phyloP scores from a whole-genome alignment of 106 monocot genomes.

The Alisma plantagoaquatica region DNA sequence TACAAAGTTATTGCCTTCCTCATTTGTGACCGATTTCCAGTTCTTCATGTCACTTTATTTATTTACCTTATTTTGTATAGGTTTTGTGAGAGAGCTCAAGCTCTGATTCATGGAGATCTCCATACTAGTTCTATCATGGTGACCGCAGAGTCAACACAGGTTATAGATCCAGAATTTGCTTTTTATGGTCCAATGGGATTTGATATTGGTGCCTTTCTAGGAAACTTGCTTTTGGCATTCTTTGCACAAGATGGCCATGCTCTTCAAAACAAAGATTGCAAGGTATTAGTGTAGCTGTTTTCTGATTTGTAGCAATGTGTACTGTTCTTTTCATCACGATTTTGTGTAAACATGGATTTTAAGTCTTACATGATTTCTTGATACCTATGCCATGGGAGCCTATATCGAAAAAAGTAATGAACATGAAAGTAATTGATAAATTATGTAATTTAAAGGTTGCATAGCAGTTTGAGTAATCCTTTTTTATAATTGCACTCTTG shows the following conservation, averaged over 20 bases:
- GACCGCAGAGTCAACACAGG: conserved; percentile 80
- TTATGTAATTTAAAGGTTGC: too few species aligned
- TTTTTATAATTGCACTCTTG: too few species aligned
- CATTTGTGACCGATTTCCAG: not conserved
- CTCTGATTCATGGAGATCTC: conserved; percentile 95
- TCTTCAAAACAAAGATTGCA: conserved; percentile 38
- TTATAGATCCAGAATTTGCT: conserved; percentile 96
- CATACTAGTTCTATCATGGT: conserved; percentile 96
- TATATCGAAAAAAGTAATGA: too few species aligned
- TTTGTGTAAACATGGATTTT: too few species aligned
- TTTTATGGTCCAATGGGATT: conserved; percentile 99
- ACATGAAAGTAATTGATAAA: too few species aligned
- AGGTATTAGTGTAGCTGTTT: conserved; percentile 28
- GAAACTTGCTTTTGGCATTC: conserved; percentile 87
- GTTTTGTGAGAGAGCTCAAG: conserved; percentile 98
- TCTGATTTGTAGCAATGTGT: too few species aligned
- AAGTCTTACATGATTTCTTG: too few species aligned
- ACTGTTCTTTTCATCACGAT: too few species aligned
- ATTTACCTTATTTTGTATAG: conserved; percentile 33
- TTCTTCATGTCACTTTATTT: not conserved
- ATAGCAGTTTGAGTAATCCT: too few species aligned
- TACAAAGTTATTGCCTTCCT: not conserved
- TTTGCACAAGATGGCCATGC: conserved; percentile 94
- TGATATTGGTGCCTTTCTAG: conserved; percentile 92
- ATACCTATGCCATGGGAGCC: too few species aligned